Evolutionary conservation across 2,329 filamentous ascomycete genomes (phyloP), one percentile per base, ranked within the genome.

Genomic region (Aspergillus persii): DNA sequence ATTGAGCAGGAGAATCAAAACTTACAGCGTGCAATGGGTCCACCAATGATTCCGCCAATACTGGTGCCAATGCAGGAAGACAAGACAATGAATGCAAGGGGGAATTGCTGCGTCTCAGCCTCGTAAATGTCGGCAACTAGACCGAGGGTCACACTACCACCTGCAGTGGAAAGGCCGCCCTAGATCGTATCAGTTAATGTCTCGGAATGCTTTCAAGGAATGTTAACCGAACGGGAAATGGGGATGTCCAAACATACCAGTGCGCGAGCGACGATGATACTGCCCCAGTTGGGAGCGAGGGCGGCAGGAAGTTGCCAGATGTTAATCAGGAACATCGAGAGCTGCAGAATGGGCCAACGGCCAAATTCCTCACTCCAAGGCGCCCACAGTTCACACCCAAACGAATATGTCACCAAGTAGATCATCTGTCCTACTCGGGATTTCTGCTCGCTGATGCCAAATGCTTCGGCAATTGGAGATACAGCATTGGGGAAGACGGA

Each of bases 351-450:
- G 2, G 88, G 88, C 81, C 86, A 89, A 52, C 91, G 85, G n/a
- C 91, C 91, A 53, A 93, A 82, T 69, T 95, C 91, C 71, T 96
- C 91, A 27, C 86, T 89, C 89, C 90, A 95, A 0, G 91, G 91
- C 0, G 91, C 91, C 91, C 91, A 95, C 0, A 94, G 82, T 73
- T 95, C 91, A 71, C 91, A 95, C 18, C 91, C 91, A 71, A 95
- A 93, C 44, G 90, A 91, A 71, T 96, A 95, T 1, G 87, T 76
- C 52, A 95, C 82, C 33, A 96, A 77, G 76, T 93, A 95, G 62
- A 92, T 84, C 76, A 89, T 87, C 60, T 90, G 89, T 67, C 91
- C 91, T 53, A 85, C 83, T 60, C 89, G 84, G 3, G 88, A 89
- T 1, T 84, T 85, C 73, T 91, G 89, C 8, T 79, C 78, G 63